These are phyloP conservation scores for Brassica nigra DNA, from an alignment of 345 rosid genomes.

Conservation along the genomic window DNA sequence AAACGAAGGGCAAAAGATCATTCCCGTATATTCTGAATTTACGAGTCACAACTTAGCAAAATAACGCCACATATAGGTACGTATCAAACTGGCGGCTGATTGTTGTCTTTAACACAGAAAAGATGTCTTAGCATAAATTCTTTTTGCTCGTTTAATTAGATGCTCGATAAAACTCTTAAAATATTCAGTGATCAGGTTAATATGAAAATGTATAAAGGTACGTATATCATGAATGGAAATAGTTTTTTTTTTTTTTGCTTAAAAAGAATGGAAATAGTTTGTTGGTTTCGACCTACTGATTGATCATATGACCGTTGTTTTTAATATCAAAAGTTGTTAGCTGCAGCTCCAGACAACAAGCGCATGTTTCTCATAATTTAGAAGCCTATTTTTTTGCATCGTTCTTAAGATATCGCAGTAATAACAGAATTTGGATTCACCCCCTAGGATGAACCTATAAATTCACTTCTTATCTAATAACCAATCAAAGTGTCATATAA, in stretches of 20 bases:
- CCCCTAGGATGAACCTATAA: too few species aligned
- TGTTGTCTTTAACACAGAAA: neutral
- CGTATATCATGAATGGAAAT: neutral
- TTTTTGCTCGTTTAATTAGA: neutral
- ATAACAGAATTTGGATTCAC: neutral
- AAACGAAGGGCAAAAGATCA: constrained; percentile 33
- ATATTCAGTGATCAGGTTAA: neutral
- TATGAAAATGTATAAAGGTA: neutral
- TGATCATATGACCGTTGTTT: neutral
- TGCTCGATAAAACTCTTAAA: neutral
- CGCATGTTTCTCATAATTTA: constrained; percentile 4
- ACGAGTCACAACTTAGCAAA: neutral
- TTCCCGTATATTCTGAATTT: constrained; percentile 16
- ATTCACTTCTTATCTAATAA: too few species aligned
- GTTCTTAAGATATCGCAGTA: neutral
- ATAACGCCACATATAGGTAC: neutral
- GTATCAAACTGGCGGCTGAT: constrained; percentile 4
- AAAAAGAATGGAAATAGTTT: too few species aligned
- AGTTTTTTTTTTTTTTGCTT: too few species aligned
- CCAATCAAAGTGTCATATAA: too few species aligned
- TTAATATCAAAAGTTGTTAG: constrained; percentile 2
- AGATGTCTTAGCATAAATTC: neutral
- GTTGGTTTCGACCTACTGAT: neutral
- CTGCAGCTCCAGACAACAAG: constrained; percentile 3
- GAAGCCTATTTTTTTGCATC: neutral